These are phyloP conservation scores for Infundibulicybe gibba DNA, from an alignment of 768 basidiomycete genomes.

Conservation along the genomic window DNA sequence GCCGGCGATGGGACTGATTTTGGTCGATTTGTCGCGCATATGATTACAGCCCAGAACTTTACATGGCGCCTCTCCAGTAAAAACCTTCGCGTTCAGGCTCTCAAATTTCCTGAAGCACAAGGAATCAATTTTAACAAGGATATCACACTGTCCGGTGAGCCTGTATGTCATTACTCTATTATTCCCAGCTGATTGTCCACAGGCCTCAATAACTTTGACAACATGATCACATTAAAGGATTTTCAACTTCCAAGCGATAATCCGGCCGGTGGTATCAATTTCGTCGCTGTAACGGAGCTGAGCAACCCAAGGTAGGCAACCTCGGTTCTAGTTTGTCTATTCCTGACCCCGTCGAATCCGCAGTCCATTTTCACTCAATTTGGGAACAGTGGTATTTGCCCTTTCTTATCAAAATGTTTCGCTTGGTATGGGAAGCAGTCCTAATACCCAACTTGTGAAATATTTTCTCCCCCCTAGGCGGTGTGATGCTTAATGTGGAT, in stretches of 20 bases:
- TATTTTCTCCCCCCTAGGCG: constrained; percentile 3
- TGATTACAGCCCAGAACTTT: constrained; percentile 68
- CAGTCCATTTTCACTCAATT: constrained; percentile 65
- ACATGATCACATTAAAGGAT: constrained; percentile 50
- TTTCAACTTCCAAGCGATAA: constrained; percentile 66
- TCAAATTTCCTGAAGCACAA: constrained; percentile 64
- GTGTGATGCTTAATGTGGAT: constrained; percentile 2
- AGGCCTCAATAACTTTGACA: constrained; percentile 64
- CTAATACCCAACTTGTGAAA: constrained; percentile 48
- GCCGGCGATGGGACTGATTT: constrained; percentile 48
- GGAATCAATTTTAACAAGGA: constrained; percentile 63
- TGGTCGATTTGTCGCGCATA: constrained; percentile 51
- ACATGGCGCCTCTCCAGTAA: constrained; percentile 61
- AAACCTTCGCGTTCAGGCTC: constrained; percentile 59
- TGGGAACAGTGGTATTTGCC: constrained; percentile 65
- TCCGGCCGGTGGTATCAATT: constrained; percentile 65
- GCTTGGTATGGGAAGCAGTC: constrained; percentile 53
- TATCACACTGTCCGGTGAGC: constrained; percentile 50
- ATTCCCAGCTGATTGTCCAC: constrained; percentile 1
- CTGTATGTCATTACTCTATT: not conserved
- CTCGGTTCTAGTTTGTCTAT: not conserved
- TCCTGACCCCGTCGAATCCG: not conserved
- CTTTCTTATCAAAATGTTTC: constrained; percentile 54
- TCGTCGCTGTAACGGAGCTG: constrained; percentile 51
- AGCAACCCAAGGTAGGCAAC: constrained; percentile 49